Percentiles rank a stretch among this genome's conserved stretches.
phyloP scores from a whole-genome alignment of 768 basidiomycete genomes.

The Mycena maculata region DNA sequence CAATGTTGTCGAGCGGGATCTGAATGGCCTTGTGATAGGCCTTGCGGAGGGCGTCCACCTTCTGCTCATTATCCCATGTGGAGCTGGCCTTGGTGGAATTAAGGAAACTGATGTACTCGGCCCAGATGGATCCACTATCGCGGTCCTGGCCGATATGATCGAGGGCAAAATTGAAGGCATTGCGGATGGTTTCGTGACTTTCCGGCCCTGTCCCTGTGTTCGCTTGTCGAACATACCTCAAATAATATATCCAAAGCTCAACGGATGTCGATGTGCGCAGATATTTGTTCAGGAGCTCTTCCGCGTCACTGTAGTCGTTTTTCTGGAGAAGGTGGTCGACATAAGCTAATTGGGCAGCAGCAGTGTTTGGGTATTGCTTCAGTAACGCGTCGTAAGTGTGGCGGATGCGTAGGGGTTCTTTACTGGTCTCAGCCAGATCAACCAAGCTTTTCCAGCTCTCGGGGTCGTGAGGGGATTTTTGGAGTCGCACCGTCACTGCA shows the following conservation, averaged over 20 bases:
- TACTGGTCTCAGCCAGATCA: slow-evolving; percentile 77
- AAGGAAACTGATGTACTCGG: neutral
- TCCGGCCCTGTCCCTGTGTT: neutral
- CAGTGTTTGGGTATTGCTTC: neutral
- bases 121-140: neutral
- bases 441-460: slow-evolving; percentile 83
- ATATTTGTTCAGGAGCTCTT: neutral
- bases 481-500: slow-evolving; percentile 66
- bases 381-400: neutral
- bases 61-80: neutral
- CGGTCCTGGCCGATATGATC: neutral
- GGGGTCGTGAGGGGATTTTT: slow-evolving; percentile 78
- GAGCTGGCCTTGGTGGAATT: neutral
- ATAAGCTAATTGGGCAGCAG: neutral
- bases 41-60: neutral
- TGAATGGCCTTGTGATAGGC: neutral
- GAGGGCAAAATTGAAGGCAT: neutral
- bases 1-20: neutral
- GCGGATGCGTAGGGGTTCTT: slow-evolving; percentile 63
- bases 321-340: neutral
- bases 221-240: neutral
- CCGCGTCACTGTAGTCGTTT: neutral
- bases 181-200: neutral
- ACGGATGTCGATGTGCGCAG: neutral
- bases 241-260: neutral